Conservation (phyloP, 257 asterid genomes). For the Nicotiana noctiflora region DNA sequence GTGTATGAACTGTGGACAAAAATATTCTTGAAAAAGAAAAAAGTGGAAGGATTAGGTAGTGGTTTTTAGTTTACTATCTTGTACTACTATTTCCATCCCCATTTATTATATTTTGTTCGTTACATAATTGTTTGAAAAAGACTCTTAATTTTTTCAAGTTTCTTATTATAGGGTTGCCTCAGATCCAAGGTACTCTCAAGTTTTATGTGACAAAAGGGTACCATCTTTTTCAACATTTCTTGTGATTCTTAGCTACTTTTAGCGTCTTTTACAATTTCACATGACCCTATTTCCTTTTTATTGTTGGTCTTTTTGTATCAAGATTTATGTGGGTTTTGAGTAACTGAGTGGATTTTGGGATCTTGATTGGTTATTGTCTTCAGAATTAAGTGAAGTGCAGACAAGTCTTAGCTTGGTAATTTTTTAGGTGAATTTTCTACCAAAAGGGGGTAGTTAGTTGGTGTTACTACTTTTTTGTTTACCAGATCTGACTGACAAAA, state of each 20-base stretch:
- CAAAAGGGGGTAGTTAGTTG: slow-evolving; percentile 25
- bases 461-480: slow-evolving; percentile 26
- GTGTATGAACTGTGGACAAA: neutral
- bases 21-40: neutral
- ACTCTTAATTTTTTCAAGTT: neutral
- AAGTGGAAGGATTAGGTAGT: slow-evolving; percentile 12
- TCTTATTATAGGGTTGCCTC: slow-evolving; percentile 66
- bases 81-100: neutral
- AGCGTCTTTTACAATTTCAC: slow-evolving; percentile 37
- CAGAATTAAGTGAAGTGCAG: slow-evolving; percentile 15
- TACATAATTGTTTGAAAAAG: slow-evolving; percentile 33
- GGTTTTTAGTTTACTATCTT: neutral
- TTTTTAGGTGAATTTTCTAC: slow-evolving; percentile 14
- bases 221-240: slow-evolving; percentile 52
- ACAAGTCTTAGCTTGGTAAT: slow-evolving; percentile 23
- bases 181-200: slow-evolving; percentile 78
- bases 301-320: neutral
- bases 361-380: slow-evolving; percentile 12
- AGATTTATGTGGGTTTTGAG: slow-evolving; percentile 8
- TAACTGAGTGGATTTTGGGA: slow-evolving; percentile 38
- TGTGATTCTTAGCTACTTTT: slow-evolving; percentile 55
- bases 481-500: slow-evolving; percentile 38
- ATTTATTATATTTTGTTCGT: slow-evolving; percentile 13
- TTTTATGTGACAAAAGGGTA: slow-evolving; percentile 31
- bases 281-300: slow-evolving; percentile 25